Base-by-base conservation (phyloP, 768 basidiomycete genomes). In the Trichaptum fuscoviolaceum region DNA sequence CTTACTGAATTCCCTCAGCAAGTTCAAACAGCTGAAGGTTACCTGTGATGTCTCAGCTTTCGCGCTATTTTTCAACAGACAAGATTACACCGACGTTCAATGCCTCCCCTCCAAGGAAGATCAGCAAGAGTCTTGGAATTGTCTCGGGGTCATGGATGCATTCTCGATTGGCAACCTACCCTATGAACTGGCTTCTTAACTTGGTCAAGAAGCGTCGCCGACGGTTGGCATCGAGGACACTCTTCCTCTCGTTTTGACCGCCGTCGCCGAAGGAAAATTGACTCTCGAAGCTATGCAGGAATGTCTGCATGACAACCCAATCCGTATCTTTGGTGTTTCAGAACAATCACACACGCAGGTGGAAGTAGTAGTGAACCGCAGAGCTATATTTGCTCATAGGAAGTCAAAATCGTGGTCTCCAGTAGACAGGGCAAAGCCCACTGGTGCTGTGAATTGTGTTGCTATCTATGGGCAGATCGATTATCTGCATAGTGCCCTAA, bases 1-100 rank as follows among this genome's bases (percentile, higher is more conserved):
- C 62, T 81, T 91, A 34, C 80, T 99, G 66, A 98, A 99, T 74
- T 89, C 91, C 1, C 83, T 99, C 52, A 95, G 94, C 84, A 99
- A 99, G 80, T 89, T 90, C 57, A 96, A 95, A 80, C 83, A 91
- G 15, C 85, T 99, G 71, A 91, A 93, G 72, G 96, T 98, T 63
- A 98, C 96, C 2, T 99, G 96, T 76, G 97, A 99, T 71, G 93
- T 97, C 35, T 89, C 95, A 17, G 84, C 98, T 63, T 98, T 91
- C 77, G 85, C 93, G 20, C 80, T 99, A 64, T 98, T 97, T 85
- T 96, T 93, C 80, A 86, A 85, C 1, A 82, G 79, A 59, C 90
- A 90, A 64, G 83, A 92, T 67, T 96, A 87, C 80, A 88, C 90
- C 1, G 79, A 77, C 1, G 82, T 87, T 23, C 79, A 80, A 1